Percentiles rank a stretch among this genome's conserved stretches.
Conservation (phyloP, 306 rosid genomes). For the Trichosanthes cucumerina region DNA sequence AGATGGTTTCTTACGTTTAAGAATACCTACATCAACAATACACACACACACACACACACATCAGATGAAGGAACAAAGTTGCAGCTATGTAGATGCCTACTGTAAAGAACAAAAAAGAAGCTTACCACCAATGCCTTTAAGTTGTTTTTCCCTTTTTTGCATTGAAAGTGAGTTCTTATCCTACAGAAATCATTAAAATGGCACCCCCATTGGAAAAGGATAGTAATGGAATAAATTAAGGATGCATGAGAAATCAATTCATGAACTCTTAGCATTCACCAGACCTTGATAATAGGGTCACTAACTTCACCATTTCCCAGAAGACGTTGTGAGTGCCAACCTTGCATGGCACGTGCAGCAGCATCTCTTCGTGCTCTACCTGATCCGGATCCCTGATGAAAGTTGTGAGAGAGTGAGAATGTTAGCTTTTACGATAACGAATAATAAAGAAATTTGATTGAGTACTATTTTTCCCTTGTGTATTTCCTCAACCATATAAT, state of each 20-base stretch:
- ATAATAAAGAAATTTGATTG: neutral
- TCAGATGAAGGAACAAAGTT: conserved; percentile 16
- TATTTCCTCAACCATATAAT: neutral
- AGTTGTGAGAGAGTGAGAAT: neutral
- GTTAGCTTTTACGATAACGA: neutral
- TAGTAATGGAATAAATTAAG: neutral
- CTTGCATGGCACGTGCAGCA: conserved; percentile 99
- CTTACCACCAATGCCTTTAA: conserved; percentile 82
- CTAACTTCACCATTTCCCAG: conserved; percentile 94
- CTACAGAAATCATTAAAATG: conserved; percentile 29
- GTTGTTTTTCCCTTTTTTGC: conserved; percentile 95
- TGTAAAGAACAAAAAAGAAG: conserved; percentile 11
- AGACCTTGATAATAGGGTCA: conserved; percentile 89
- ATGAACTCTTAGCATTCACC: conserved; percentile 14
- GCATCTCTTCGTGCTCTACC: conserved; percentile 98
- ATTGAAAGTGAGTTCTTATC: conserved; percentile 56
- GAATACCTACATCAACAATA: conserved; percentile 44
- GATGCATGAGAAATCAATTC: conserved; percentile 13
- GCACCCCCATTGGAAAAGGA: neutral
- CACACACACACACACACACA: neutral
- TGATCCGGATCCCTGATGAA: conserved; percentile 55
- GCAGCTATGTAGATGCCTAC: neutral
- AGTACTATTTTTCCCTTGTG: neutral
- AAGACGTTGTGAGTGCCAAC: conserved; percentile 98
- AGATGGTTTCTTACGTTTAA: conserved; percentile 76